phyloP scores from a whole-genome alignment of 1,284 basidiomycete genomes.

The Tranzscheliella williamsii region DNA sequence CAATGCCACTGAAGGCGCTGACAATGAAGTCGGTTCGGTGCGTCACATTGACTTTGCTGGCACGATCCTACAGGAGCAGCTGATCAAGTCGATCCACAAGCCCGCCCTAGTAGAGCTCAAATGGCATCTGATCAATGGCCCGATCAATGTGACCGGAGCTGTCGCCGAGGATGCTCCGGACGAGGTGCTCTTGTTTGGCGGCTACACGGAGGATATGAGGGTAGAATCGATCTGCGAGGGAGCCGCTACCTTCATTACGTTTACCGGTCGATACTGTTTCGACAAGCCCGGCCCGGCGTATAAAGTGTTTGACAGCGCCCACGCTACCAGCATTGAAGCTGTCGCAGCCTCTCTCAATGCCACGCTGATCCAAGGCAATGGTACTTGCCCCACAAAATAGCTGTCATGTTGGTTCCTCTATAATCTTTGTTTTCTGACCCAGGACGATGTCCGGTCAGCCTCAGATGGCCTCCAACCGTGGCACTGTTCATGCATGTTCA shows the following conservation, averaged over 20 bases:
- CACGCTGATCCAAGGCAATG: constrained; percentile 11
- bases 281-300: constrained; percentile 21
- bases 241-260: constrained; percentile 15
- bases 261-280: constrained; percentile 21
- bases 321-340: constrained; percentile 12
- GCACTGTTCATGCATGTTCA: too few species aligned
- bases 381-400: constrained; percentile 26
- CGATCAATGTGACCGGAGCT: constrained; percentile 22
- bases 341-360: constrained; percentile 13
- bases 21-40: constrained; percentile 17
- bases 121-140: constrained; percentile 23
- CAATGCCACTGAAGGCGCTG: constrained; percentile 6
- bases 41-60: constrained; percentile 22
- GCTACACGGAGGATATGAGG: constrained; percentile 19
- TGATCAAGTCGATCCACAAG: constrained; percentile 17
- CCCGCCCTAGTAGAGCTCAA: constrained; percentile 16
- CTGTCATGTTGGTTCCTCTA: too few species aligned
- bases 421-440: too few species aligned
- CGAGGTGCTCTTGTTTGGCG: constrained; percentile 15
- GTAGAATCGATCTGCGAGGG: constrained; percentile 21
- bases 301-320: constrained; percentile 21
- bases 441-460: too few species aligned
- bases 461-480: too few species aligned
- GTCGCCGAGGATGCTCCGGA: constrained; percentile 17
- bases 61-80: constrained; percentile 20